Conservation (phyloP, 176 grass and related monocot genomes). For the Secale cereale region DNA sequence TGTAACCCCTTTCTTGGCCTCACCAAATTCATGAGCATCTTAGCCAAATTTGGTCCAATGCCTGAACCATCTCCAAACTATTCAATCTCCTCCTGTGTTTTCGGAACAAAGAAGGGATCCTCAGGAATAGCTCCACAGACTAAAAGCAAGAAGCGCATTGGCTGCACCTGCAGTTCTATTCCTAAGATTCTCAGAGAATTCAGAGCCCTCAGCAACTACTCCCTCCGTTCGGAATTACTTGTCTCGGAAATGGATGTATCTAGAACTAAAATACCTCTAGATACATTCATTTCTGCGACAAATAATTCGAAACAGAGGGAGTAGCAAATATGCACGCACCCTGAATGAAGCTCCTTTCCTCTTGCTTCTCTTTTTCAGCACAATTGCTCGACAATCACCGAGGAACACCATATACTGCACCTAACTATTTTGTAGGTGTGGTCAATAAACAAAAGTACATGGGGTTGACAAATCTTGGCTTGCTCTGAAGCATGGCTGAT, state of each 20-base stretch:
- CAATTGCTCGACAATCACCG: constrained; percentile 51
- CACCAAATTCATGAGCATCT: constrained; percentile 74
- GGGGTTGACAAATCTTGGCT: constrained; percentile 66
- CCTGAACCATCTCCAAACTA: constrained; percentile 72
- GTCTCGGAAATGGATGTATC: too few species aligned
- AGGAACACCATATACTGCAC: constrained; percentile 60
- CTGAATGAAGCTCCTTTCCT: constrained; percentile 55
- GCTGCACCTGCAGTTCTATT: constrained; percentile 50
- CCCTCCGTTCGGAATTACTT: too few species aligned
- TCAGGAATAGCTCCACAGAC: constrained; percentile 53
- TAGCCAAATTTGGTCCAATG: constrained; percentile 65
- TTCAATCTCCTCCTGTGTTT: constrained; percentile 73
- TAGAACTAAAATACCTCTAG: too few species aligned
- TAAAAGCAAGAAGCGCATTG: constrained; percentile 72
- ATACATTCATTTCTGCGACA: too few species aligned
- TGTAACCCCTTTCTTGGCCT: constrained; percentile 65
- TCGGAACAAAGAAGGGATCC: constrained; percentile 67
- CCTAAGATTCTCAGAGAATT: constrained; percentile 65
- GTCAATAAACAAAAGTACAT: constrained; percentile 77
- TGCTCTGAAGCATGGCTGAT: constrained; percentile 65
- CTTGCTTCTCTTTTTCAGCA: constrained; percentile 81
- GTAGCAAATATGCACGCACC: constrained; percentile 63
- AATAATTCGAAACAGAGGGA: too few species aligned
- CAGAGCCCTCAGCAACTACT: constrained; percentile 57
- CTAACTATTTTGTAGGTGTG: constrained; percentile 54